phyloP scores from a whole-genome alignment of 805 yeast species.

The Candida argentea region DNA sequence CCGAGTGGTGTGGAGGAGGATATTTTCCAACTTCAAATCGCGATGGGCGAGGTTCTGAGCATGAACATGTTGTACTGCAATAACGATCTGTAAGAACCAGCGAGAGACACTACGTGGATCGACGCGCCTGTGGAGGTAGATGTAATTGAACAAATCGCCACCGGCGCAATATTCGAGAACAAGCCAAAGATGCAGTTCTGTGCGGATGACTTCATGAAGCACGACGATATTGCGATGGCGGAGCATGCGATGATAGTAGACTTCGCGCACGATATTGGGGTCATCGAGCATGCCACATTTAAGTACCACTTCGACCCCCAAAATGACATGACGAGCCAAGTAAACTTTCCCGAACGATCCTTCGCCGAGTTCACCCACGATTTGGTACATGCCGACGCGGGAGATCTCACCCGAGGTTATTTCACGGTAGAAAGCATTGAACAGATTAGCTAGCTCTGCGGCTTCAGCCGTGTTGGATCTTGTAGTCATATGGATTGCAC shows the following conservation, averaged over 20 bases:
- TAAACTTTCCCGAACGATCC: constrained; percentile 92
- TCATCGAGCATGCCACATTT: constrained; percentile 72
- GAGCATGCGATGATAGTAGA: constrained; percentile 78
- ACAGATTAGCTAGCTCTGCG: constrained; percentile 52
- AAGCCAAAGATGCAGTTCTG: constrained; percentile 76
- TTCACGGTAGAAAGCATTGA: constrained; percentile 43
- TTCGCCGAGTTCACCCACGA: constrained; percentile 71
- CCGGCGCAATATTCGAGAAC: constrained; percentile 86
- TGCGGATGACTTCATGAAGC: constrained; percentile 75
- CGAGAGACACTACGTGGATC: constrained; percentile 39
- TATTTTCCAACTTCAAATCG: constrained; percentile 77
- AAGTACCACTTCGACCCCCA: constrained; percentile 67
- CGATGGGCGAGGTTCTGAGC: constrained; percentile 71
- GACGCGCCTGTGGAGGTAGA: constrained; percentile 42
- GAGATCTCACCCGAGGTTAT: constrained; percentile 37
- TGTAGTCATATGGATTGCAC: too few species aligned
- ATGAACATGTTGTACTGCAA: constrained; percentile 68
- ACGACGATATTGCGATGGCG: constrained; percentile 76
- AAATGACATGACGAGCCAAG: constrained; percentile 66
- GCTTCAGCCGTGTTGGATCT: constrained; percentile 33
- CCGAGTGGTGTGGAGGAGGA: constrained; percentile 44
- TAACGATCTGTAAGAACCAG: constrained; percentile 55
- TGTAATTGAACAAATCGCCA: constrained; percentile 61
- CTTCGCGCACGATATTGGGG: constrained; percentile 83
- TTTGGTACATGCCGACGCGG: constrained; percentile 74